Evolutionary conservation across 176 grass and related monocot species (phyloP).

Genomic region (Thalia dealbata): DNA sequence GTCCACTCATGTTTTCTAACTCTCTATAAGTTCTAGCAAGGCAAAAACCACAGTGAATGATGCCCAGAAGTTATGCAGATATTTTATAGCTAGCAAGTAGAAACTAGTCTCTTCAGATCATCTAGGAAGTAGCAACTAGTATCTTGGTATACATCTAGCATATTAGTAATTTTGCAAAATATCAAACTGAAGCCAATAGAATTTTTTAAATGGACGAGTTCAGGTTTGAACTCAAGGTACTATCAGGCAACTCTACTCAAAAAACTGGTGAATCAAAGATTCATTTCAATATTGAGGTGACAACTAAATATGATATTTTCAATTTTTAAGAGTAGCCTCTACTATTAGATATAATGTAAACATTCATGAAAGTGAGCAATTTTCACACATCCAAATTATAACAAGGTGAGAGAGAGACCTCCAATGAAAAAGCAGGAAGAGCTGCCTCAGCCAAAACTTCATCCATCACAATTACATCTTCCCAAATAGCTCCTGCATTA

Average conservation of each 20-base stretch:
- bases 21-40: background rate
- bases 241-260: background rate
- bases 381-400: background rate
- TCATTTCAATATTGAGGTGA: background rate
- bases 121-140: background rate
- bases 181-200: too few relatives aligned
- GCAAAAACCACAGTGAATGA: too few relatives aligned
- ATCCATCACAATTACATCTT: conserved; percentile 58
- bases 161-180: background rate
- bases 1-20: background rate
- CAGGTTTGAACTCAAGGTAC: background rate
- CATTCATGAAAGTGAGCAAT: too few relatives aligned
- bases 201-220: too few relatives aligned
- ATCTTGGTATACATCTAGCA: background rate
- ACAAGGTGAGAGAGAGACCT: conserved; percentile 47
- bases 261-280: background rate
- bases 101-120: background rate
- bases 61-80: too few relatives aligned
- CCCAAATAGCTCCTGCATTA: conserved; percentile 59
- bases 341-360: background rate
- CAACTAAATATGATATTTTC: background rate
- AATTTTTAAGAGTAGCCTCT: background rate
- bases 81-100: too few relatives aligned
- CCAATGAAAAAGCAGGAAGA: conserved; percentile 80
- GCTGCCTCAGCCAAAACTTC: conserved; percentile 92